A percentile compares a stretch with the other conserved stretches of the same genome.
These are phyloP conservation scores for Arctostaphylos glauca DNA, from an alignment of 148 eudicot genomes.

Conservation along the genomic window DNA sequence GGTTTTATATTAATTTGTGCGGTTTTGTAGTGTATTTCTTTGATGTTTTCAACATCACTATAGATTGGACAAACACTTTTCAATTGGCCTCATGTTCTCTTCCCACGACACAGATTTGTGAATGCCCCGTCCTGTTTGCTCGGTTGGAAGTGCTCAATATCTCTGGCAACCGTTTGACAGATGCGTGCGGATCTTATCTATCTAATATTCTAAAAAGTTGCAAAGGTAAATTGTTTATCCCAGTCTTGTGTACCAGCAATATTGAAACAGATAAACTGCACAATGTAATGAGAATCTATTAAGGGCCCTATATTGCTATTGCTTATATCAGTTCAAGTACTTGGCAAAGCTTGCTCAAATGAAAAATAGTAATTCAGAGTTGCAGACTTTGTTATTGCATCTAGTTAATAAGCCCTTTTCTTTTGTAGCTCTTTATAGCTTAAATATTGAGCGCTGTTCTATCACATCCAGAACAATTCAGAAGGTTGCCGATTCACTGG, in stretches of 20 bases:
- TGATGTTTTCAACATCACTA: not conserved
- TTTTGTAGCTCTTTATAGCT: conserved; percentile 74
- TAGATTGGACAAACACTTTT: not conserved
- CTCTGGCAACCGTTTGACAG: conserved; percentile 90
- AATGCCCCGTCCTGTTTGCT: conserved; percentile 70
- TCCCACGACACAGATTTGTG: conserved; percentile 65
- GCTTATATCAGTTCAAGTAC: not conserved
- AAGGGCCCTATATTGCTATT: not conserved
- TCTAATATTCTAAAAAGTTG: conserved; percentile 64
- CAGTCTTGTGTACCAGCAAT: not conserved
- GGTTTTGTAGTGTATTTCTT: not conserved
- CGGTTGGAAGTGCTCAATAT: conserved; percentile 93
- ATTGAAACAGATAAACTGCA: not conserved
- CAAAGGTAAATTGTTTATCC: conserved; percentile 53
- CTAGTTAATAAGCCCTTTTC: conserved; percentile 9
- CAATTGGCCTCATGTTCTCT: not conserved
- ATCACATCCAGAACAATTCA: conserved; percentile 87
- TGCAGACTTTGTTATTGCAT: not conserved
- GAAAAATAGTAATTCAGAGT: not conserved
- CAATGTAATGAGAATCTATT: not conserved
- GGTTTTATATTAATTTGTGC: not conserved
- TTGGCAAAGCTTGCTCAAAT: not conserved
- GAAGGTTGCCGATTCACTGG: conserved; percentile 67
- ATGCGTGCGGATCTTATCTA: conserved; percentile 76
- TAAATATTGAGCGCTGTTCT: conserved; percentile 80